Conservation (phyloP, 106 monocot genomes). For the Posidonia australis region DNA sequence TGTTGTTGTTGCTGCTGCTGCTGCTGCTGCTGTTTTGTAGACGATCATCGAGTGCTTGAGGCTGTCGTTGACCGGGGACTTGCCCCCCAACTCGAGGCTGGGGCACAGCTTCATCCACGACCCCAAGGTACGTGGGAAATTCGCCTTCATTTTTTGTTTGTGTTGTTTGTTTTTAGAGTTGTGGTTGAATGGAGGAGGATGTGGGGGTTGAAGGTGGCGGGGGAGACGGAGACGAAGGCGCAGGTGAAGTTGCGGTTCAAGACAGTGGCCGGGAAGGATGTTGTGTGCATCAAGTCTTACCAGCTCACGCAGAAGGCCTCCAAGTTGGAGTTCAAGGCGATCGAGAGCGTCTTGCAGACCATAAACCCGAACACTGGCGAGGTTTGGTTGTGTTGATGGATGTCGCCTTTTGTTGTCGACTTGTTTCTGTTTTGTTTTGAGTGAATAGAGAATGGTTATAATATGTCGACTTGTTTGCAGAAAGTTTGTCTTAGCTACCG, state of each 20-base stretch:
- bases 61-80: conserved; percentile 86
- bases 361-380: conserved; percentile 93
- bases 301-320: conserved; percentile 98
- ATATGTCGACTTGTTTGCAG: conserved; percentile 22
- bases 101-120: conserved; percentile 98
- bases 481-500: conserved; percentile 98
- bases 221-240: conserved; percentile 97
- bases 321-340: conserved; percentile 99
- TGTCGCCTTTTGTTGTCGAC: not conserved
- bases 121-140: conserved; percentile 60
- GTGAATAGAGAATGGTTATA: not conserved
- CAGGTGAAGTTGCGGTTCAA: conserved; percentile 97
- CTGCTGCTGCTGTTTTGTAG: conserved; percentile 13
- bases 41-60: conserved; percentile 98
- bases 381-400: conserved; percentile 17
- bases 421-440: not conserved
- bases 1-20: not conserved
- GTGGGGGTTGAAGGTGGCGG: conserved; percentile 67
- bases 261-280: conserved; percentile 92
- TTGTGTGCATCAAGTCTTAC: conserved; percentile 97
- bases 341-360: conserved; percentile 98
- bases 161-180: not conserved
- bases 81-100: conserved; percentile 92
- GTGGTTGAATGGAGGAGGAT: conserved; percentile 6
- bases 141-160: not conserved